phyloP scores from a whole-genome alignment of 2,329 filamentous ascomycete species.

The Dactylonectria estremocensis region DNA sequence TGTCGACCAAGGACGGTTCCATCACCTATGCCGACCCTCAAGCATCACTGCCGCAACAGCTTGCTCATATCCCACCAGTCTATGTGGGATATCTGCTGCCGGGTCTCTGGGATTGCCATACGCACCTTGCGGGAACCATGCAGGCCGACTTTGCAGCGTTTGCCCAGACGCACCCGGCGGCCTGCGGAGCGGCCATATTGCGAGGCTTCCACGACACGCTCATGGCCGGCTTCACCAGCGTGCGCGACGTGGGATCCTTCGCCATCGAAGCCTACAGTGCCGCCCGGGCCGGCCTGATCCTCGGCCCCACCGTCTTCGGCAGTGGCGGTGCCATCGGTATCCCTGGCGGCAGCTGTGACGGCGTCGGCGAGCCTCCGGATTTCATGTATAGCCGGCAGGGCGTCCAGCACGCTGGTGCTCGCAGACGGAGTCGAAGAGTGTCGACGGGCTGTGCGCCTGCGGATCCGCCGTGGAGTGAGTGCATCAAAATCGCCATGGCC shows the following conservation, averaged over 20 bases:
- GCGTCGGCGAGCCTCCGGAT: neutral
- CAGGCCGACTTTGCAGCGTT: neutral
- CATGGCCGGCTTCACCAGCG: slow-evolving; percentile 65
- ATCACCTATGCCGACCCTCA: no score
- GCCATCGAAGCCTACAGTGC: slow-evolving; percentile 60
- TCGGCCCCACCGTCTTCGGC: slow-evolving; percentile 66
- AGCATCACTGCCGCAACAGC: no score
- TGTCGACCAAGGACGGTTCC: no score
- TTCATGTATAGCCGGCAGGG: neutral
- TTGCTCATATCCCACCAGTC: neutral
- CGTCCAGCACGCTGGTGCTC: slow-evolving; percentile 43
- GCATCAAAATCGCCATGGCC: slow-evolving; percentile 59
- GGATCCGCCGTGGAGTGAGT: slow-evolving; percentile 58
- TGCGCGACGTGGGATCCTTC: slow-evolving; percentile 65
- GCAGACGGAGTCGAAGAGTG: slow-evolving; percentile 60
- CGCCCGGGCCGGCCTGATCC: slow-evolving; percentile 60
- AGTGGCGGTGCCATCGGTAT: slow-evolving; percentile 60
- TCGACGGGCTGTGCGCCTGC: slow-evolving; percentile 55
- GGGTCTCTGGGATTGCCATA: slow-evolving; percentile 68
- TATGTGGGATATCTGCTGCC: slow-evolving; percentile 61
- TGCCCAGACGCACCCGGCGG: slow-evolving; percentile 10
- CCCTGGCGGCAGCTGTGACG: slow-evolving; percentile 64
- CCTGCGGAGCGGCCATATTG: neutral
- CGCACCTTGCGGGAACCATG: slow-evolving; percentile 60
- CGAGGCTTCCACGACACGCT: slow-evolving; percentile 55